A percentile compares a stretch with the other conserved stretches of the same genome.
phyloP scores from a whole-genome alignment of 768 basidiomycete genomes.

The Mycena epipterygia region DNA sequence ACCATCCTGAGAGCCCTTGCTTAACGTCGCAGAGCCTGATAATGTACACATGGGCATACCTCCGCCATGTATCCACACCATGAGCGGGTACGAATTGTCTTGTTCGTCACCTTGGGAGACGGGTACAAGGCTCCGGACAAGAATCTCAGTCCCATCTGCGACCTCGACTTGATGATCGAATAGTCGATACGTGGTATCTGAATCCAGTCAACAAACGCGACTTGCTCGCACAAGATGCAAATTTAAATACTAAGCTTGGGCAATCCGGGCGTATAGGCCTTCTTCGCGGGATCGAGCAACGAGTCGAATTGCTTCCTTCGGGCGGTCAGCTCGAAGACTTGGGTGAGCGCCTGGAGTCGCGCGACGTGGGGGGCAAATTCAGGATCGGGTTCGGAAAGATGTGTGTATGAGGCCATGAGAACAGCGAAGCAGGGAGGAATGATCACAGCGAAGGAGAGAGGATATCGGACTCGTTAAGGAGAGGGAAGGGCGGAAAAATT shows the following conservation, averaged over 20 bases:
- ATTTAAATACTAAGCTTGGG: constrained; percentile 14
- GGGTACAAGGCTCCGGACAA: constrained; percentile 23
- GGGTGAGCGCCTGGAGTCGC: background rate
- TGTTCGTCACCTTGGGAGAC: too few species aligned
- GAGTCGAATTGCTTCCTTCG: constrained; percentile 13
- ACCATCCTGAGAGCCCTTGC: constrained; percentile 15
- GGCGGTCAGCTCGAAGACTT: background rate
- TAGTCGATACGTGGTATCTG: constrained; percentile 19
- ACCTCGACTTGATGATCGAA: constrained; percentile 29
- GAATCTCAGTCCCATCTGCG: constrained; percentile 24
- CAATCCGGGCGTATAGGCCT: background rate
- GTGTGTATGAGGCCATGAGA: constrained; percentile 32
- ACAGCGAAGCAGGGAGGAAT: too few species aligned
- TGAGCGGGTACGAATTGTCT: constrained; percentile 20
- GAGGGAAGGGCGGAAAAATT: too few species aligned
- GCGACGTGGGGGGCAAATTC: constrained; percentile 29
- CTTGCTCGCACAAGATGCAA: too few species aligned
- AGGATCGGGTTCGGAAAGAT: constrained; percentile 29
- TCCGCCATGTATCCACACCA: constrained; percentile 35
- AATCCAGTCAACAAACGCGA: constrained; percentile 1
- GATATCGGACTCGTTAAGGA: too few species aligned
- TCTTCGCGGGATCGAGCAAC: background rate
- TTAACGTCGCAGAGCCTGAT: too few species aligned
- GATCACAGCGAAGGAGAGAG: too few species aligned
- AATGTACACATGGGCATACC: too few species aligned